Evolutionary conservation across 2,329 filamentous ascomycete genomes (phyloP).

Genomic region (Verticillium klebahnii): DNA sequence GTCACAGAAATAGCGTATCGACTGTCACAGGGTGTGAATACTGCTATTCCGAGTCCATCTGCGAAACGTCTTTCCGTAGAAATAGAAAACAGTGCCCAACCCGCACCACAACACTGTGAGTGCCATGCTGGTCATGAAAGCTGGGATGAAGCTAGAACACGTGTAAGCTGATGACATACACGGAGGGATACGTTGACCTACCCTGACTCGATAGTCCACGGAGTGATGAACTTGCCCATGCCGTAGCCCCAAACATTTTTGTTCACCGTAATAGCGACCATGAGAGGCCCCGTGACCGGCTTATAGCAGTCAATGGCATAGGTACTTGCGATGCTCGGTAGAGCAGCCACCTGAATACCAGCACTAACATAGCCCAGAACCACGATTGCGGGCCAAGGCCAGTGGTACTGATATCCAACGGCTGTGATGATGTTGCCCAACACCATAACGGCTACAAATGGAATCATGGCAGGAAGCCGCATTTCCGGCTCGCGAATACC

Average conservation of each 20-base stretch:
- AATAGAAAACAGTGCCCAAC: not conserved
- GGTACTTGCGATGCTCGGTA: conserved; percentile 53
- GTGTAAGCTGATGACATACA: not conserved
- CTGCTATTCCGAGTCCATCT: not conserved
- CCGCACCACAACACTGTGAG: not conserved
- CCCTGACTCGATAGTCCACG: not conserved
- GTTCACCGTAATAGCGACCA: not conserved
- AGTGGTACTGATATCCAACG: conserved; percentile 40
- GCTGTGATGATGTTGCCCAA: conserved; percentile 40
- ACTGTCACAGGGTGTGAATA: not conserved
- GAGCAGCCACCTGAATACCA: conserved; percentile 33
- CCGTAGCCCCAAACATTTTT: conserved; percentile 1
- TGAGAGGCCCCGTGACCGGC: conserved; percentile 46
- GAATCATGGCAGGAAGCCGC: conserved; percentile 38
- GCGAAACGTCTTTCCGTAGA: not conserved
- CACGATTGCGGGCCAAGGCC: conserved; percentile 43
- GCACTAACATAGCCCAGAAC: conserved; percentile 38
- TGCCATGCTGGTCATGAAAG: not conserved
- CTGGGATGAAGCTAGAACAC: not conserved
- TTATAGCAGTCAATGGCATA: conserved; percentile 63
- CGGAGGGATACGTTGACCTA: not conserved
- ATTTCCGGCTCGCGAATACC: conserved; percentile 45
- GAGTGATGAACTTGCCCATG: not conserved
- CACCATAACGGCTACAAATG: conserved; percentile 39
- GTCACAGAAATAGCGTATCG: too few species aligned